Percentiles rank a stretch among this genome's conserved stretches.
phyloP scores from a whole-genome alignment of 2,329 filamentous ascomycete species.

The Neopestalotiopsis sp. region DNA sequence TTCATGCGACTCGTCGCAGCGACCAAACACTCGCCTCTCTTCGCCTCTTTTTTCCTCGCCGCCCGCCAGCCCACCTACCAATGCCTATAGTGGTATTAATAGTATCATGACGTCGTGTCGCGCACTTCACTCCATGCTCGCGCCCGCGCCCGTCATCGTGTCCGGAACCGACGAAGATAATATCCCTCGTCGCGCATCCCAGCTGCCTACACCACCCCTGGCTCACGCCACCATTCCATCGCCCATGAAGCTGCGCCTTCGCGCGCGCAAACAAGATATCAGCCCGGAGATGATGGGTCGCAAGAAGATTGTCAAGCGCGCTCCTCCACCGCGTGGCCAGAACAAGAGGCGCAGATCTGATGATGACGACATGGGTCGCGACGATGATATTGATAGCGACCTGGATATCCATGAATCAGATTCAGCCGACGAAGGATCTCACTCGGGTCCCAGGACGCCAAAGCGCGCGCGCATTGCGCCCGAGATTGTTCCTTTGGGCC shows the following conservation, averaged over 20 bases:
- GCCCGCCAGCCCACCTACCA: constrained; percentile 59
- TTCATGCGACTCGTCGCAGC: constrained; percentile 60
- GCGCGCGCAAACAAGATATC: constrained; percentile 46
- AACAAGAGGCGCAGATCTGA: constrained; percentile 59
- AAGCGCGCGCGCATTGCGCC: constrained; percentile 66
- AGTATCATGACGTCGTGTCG: constrained; percentile 65
- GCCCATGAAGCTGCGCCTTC: constrained; percentile 61
- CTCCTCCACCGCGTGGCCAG: constrained; percentile 45
- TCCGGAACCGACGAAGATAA: constrained; percentile 25
- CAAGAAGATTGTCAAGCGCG: constrained; percentile 59
- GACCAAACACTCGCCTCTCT: constrained; percentile 50
- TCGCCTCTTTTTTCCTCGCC: constrained; percentile 61
- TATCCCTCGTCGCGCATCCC: constrained; percentile 33
- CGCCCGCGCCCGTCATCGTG: constrained; percentile 37
- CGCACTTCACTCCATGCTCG: constrained; percentile 64
- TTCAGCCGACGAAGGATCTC: constrained; percentile 26
- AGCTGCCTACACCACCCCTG: constrained; percentile 62
- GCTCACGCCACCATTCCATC: constrained; percentile 46
- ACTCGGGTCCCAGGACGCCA: constrained; percentile 55
- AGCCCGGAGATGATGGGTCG: constrained; percentile 37
- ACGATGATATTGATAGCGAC: constrained; percentile 44
- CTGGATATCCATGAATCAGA: constrained; percentile 35
- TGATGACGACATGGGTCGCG: constrained; percentile 52
- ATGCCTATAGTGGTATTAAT: constrained; percentile 51
- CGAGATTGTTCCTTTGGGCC: constrained; percentile 62